Evolutionary conservation across 345 rosid genomes (phyloP).

Genomic region (Atalantia buxifolia): DNA sequence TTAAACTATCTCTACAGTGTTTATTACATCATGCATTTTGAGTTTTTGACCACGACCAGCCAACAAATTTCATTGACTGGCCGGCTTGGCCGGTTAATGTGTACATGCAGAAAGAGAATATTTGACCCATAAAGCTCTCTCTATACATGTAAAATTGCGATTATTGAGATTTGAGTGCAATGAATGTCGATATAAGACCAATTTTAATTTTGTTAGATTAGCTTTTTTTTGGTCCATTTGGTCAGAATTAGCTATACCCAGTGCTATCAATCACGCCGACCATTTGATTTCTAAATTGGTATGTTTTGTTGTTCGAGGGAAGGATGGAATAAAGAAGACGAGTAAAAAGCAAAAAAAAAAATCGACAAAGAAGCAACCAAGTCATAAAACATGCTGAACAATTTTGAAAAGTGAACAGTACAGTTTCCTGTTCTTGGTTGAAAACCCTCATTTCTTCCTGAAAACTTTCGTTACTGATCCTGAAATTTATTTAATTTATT

Average conservation of each 20-base stretch:
- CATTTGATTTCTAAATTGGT: not conserved
- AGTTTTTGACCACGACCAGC: conserved; percentile 13
- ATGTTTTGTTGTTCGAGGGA: too few relatives aligned
- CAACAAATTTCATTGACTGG: conserved; percentile 11
- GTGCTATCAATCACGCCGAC: conserved; percentile 1
- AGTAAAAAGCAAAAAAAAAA: not conserved
- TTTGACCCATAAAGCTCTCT: not conserved
- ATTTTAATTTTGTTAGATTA: too few relatives aligned
- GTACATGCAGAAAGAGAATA: not conserved
- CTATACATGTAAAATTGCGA: not conserved
- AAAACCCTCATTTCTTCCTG: too few relatives aligned
- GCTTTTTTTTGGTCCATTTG: not conserved
- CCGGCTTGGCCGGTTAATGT: not conserved
- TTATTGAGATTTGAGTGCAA: not conserved
- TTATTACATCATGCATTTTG: not conserved
- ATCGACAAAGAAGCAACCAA: not conserved
- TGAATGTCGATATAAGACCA: too few relatives aligned
- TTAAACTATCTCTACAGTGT: not conserved
- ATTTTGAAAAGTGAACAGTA: not conserved
- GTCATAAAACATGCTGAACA: not conserved
- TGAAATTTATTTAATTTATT: too few relatives aligned
- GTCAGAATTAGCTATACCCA: not conserved
- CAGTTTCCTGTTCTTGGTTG: too few relatives aligned
- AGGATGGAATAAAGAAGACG: too few relatives aligned
- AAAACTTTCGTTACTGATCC: too few relatives aligned